These are phyloP conservation scores for Lachancea sp. DNA, from an alignment of 805 yeast species.

Conservation along the genomic window DNA sequence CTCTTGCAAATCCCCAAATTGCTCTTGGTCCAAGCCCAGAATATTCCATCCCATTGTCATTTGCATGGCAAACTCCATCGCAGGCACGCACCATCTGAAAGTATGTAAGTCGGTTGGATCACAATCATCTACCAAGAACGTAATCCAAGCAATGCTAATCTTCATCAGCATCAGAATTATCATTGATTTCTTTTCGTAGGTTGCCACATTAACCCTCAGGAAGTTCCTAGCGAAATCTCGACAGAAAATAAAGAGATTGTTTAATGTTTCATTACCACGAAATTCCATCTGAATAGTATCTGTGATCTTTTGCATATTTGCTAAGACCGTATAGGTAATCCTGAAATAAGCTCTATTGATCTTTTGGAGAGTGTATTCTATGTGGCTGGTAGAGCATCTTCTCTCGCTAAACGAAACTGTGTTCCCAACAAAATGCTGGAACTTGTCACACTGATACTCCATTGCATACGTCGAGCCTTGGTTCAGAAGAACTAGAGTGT, in stretches of 20 bases:
- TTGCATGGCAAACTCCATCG: constrained; percentile 92
- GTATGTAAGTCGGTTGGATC: constrained; percentile 86
- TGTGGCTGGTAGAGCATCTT: constrained; percentile 63
- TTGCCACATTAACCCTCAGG: constrained; percentile 54
- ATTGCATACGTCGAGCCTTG: constrained; percentile 61
- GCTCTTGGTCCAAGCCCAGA: constrained; percentile 67
- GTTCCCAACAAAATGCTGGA: constrained; percentile 52
- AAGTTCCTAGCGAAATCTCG: constrained; percentile 77
- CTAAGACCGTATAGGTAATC: constrained; percentile 59
- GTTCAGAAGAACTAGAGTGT: constrained; percentile 20
- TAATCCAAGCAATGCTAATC: constrained; percentile 82
- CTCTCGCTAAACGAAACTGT: constrained; percentile 51
- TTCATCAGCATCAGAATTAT: constrained; percentile 67
- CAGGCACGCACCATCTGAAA: constrained; percentile 93
- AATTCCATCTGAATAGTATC: constrained; percentile 49
- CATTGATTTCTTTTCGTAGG: constrained; percentile 49
- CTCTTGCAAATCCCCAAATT: constrained; percentile 61
- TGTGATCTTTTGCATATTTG: constrained; percentile 47
- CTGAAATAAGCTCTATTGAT: constrained; percentile 62
- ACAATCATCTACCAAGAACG: constrained; percentile 91
- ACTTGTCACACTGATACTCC: constrained; percentile 48
- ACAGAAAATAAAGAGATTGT: constrained; percentile 67
- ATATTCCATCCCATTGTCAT: constrained; percentile 89
- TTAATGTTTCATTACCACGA: constrained; percentile 70
- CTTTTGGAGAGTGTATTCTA: constrained; percentile 64